Evolutionary conservation across 2,329 filamentous ascomycete species (phyloP).

Genomic region (Verticillium dahliae): DNA sequence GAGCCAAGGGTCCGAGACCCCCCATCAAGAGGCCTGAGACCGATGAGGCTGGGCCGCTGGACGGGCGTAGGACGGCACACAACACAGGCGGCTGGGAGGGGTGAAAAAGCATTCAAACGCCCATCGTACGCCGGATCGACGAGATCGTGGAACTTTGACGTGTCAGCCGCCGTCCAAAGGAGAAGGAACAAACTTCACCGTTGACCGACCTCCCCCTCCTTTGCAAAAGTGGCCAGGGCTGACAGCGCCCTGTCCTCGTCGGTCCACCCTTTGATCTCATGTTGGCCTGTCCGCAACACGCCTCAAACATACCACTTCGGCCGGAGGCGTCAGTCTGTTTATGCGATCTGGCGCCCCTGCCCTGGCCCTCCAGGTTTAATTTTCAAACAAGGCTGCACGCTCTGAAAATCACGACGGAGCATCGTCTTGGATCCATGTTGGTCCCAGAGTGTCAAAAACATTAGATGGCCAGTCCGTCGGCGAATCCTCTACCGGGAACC

Average conservation of each 20-base stretch:
- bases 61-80: background rate
- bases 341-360: slow-evolving; percentile 5
- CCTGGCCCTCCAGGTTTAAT: background rate
- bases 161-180: background rate
- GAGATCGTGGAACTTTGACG: background rate
- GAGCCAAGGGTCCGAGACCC: background rate
- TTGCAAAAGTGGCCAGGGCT: slow-evolving; percentile 1
- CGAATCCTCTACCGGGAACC: background rate
- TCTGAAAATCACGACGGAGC: background rate
- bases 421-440: too few relatives aligned
- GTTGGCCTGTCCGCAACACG: slow-evolving; percentile 16
- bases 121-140: background rate
- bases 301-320: slow-evolving; percentile 16
- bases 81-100: background rate
- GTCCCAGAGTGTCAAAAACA: background rate
- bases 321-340: slow-evolving; percentile 9
- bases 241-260: background rate
- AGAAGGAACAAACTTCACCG: slow-evolving; percentile 2
- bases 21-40: background rate
- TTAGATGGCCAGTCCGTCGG: background rate
- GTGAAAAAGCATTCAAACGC: background rate
- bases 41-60: background rate
- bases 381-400: slow-evolving; percentile 2
- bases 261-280: slow-evolving; percentile 8
- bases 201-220: background rate